phyloP scores from a whole-genome alignment of 1,284 basidiomycete species.

The Ganoderma sp. region DNA sequence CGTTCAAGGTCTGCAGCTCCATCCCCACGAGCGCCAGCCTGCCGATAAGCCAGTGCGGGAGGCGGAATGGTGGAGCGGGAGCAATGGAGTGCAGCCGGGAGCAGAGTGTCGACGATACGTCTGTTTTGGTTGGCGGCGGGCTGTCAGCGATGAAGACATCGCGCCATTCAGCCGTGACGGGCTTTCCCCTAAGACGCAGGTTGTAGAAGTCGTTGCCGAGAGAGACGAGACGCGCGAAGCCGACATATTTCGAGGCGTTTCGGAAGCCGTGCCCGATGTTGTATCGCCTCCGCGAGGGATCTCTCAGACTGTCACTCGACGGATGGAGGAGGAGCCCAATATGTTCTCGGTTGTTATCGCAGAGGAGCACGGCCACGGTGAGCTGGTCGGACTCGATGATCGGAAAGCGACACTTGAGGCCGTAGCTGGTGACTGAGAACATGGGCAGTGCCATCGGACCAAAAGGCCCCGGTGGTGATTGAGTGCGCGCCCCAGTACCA shows the following conservation, averaged over 20 bases:
- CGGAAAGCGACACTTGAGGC: constrained; percentile 11
- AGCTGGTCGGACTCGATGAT: constrained; percentile 3
- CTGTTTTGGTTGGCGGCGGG: not conserved
- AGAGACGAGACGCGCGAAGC: not conserved
- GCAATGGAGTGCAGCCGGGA: not conserved
- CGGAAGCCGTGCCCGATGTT: not conserved
- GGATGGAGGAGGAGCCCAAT: constrained; percentile 15
- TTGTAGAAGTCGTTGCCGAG: constrained; percentile 16
- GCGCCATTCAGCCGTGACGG: constrained; percentile 13
- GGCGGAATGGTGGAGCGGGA: constrained; percentile 10
- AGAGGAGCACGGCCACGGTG: constrained; percentile 12
- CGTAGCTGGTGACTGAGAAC: not conserved
- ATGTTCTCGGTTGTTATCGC: not conserved
- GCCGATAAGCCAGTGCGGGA: constrained; percentile 10
- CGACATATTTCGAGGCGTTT: too few species aligned
- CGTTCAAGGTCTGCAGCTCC: not conserved
- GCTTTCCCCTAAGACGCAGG: constrained; percentile 2
- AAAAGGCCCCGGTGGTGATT: constrained; percentile 5
- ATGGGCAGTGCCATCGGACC: constrained; percentile 8
- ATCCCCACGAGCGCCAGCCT: not conserved
- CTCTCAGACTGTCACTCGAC: not conserved
- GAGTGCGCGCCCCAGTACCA: not conserved
- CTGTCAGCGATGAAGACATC: constrained; percentile 10
- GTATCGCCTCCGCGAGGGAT: not conserved
- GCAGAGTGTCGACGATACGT: not conserved